A percentile compares a stretch with the other conserved stretches of the same genome.
Conservation (phyloP, 495 filamentous ascomycete species). For the Tuber magnatum region DNA sequence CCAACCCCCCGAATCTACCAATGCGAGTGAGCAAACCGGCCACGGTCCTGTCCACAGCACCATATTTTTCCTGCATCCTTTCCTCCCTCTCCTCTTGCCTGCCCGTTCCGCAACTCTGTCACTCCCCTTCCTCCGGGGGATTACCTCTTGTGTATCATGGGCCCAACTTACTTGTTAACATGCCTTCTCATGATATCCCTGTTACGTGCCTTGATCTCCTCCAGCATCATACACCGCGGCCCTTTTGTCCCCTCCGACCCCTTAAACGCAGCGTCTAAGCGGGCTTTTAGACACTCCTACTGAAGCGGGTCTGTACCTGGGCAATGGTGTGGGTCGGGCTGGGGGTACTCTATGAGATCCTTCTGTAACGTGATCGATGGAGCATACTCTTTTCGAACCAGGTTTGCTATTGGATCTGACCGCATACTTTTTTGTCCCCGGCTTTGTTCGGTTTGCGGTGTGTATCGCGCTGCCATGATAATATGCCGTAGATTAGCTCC, state of each 20-base stretch:
- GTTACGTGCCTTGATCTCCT: constrained; percentile 11
- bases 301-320: neutral
- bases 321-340: neutral
- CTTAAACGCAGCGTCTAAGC: constrained; percentile 9
- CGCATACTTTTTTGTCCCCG: neutral
- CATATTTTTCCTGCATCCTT: constrained; percentile 15
- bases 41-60: constrained; percentile 8
- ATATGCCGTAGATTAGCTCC: neutral
- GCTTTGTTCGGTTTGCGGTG: neutral
- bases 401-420: constrained; percentile 6
- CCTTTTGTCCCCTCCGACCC: constrained; percentile 13
- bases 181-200: constrained; percentile 1
- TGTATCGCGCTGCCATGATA: neutral
- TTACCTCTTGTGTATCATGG: neutral
- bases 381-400: neutral
- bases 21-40: neutral
- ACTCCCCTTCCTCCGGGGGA: neutral
- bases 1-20: neutral
- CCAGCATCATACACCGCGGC: constrained; percentile 11
- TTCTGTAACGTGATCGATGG: neutral
- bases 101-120: neutral
- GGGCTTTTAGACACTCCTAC: constrained; percentile 4
- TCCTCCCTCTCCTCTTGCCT: constrained; percentile 19
- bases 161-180: constrained; percentile 11
- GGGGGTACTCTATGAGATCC: neutral